These are phyloP conservation scores for Neofusicoccum cordaticola DNA, from an alignment of 2,329 filamentous ascomycete species.

Conservation along the genomic window DNA sequence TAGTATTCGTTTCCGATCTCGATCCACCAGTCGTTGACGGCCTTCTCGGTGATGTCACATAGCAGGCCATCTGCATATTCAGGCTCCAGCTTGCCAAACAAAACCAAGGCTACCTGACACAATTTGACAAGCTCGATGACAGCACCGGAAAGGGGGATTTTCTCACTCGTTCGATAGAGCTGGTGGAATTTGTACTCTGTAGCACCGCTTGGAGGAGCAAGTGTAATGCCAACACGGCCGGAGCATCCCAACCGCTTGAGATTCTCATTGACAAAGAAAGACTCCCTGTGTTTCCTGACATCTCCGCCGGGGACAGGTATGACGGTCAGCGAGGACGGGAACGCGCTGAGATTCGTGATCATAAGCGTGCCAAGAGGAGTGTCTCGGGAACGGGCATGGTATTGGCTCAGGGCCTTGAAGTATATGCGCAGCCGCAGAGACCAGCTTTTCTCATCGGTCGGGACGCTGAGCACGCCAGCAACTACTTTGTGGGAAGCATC, in stretches of 20 bases:
- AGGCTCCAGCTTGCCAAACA: conserved; percentile 83
- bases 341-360: conserved; percentile 89
- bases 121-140: conserved; percentile 88
- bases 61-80: conserved; percentile 89
- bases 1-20: conserved; percentile 90
- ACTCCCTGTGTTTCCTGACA: conserved; percentile 71
- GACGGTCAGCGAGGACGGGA: conserved; percentile 89
- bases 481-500: conserved; percentile 75
- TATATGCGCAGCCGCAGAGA: conserved; percentile 76
- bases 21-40: conserved; percentile 93
- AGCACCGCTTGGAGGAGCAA: conserved; percentile 73
- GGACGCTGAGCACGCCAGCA: conserved; percentile 77
- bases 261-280: conserved; percentile 92
- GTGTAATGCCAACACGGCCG: conserved; percentile 78
- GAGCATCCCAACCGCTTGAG: conserved; percentile 90
- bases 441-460: conserved; percentile 76
- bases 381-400: conserved; percentile 78
- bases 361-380: conserved; percentile 81
- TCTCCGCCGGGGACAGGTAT: conserved; percentile 87
- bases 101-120: conserved; percentile 81
- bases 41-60: conserved; percentile 88
- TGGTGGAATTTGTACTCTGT: conserved; percentile 90
- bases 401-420: conserved; percentile 81
- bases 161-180: conserved; percentile 82
- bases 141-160: conserved; percentile 71